Evolutionary conservation across 2,329 filamentous ascomycete species (phyloP), one percentile per base, ranked within the genome.

Genomic region (Chaetothyriales sp.): DNA sequence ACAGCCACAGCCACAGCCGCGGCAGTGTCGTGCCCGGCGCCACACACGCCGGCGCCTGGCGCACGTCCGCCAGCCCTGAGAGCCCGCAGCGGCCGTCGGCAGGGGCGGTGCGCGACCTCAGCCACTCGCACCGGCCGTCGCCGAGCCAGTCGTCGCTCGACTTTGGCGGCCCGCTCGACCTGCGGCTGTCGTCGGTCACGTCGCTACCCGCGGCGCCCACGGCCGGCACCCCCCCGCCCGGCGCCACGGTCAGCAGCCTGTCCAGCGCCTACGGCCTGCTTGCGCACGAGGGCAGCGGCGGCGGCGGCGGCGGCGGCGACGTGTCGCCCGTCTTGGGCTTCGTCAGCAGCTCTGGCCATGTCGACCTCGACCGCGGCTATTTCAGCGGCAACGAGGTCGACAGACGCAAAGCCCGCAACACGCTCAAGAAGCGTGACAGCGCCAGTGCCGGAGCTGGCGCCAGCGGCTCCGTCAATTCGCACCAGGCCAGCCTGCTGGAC

Each of bases 131-230:
- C 44, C 83, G 89, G 54, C 89, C 94, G 68, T 95, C 89, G 1
- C 92, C 86, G 2, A 88, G 89, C 54, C 89, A 94, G 68, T 95
- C 89, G 1, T 92, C 87, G 2, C 88, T 86, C 47, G 88, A 94
- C 60, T 84, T 82, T 64, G 76, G 80, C 48, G 66, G 63, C 51
- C 54, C 45, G 48, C 52, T 57, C n/a, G 54, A 60, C 51, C 59
- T 56, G 33, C 66, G 64, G 20, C 54, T 60, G 18, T 55, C 62
- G 18, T 56, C 63, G 6, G 19, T 46, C 10, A 29, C 50, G 18
- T 28, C 52, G 18, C 37, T 15, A 18, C 37, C 40, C 9, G n/a
- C 43, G 18, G n/a, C 52, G 8, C 63, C 63, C 33, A 56, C 66
- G 3, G 6, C 22, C 13, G 77, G 81, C 58, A 70, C n/a, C n/a